Evolutionary conservation across 1,284 basidiomycete species (phyloP).

Genomic region (Stygiomarasmius scandens): DNA sequence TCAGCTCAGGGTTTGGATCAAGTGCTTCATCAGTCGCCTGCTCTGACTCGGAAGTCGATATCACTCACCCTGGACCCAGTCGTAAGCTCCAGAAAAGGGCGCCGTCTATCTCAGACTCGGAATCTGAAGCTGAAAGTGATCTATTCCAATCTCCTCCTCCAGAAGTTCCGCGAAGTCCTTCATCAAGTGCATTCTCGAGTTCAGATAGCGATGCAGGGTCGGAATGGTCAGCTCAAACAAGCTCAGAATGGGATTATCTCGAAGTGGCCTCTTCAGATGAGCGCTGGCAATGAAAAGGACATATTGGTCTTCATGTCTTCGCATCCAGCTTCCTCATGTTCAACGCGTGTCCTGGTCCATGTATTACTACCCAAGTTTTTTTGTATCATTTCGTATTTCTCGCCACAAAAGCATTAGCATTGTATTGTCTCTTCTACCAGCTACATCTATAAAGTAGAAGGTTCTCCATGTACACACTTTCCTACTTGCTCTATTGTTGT

Average conservation of each 20-base stretch:
- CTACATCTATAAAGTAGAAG: too few species aligned
- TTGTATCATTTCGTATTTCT: too few species aligned
- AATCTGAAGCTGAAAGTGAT: background rate
- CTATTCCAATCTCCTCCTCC: background rate
- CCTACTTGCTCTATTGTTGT: too few species aligned
- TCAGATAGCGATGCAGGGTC: background rate
- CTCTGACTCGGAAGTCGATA: background rate
- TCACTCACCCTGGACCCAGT: too few species aligned
- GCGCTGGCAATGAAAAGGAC: background rate
- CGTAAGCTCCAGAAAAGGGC: background rate
- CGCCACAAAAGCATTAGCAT: too few species aligned
- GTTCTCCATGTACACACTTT: too few species aligned
- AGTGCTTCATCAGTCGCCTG: background rate
- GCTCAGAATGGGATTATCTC: background rate
- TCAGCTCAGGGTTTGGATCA: background rate
- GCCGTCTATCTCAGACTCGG: background rate
- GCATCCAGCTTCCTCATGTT: background rate
- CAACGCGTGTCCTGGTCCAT: too few species aligned
- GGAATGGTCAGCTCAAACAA: background rate
- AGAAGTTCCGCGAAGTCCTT: background rate
- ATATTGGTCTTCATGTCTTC: background rate
- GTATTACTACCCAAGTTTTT: too few species aligned
- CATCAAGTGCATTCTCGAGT: background rate
- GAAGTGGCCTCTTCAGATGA: background rate
- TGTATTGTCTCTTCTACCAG: too few species aligned